These are phyloP conservation scores for Cutaneotrichosporon dermatis DNA, from an alignment of 1,284 basidiomycete species.

Conservation along the genomic window DNA sequence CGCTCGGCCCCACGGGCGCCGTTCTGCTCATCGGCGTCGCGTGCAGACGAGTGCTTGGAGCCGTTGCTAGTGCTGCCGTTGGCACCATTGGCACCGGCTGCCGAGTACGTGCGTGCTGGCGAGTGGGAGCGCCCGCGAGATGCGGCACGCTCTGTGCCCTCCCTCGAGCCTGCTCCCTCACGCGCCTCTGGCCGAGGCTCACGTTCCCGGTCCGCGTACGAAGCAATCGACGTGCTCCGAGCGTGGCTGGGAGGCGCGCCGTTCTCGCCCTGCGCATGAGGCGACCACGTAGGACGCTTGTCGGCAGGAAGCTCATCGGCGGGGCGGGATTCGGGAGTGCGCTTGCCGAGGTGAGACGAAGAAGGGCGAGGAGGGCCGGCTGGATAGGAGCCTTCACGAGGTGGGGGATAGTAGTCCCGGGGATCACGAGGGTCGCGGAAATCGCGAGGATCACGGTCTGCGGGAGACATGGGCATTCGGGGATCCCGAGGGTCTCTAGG, in stretches of 20 bases:
- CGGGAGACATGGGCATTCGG: constrained; percentile 2
- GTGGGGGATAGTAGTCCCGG: constrained; percentile 2
- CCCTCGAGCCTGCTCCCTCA: neutral
- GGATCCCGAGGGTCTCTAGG: constrained; percentile 3
- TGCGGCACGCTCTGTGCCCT: neutral
- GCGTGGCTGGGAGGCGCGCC: constrained; percentile 1
- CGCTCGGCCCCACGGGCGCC: neutral
- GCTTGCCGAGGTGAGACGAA: constrained; percentile 14
- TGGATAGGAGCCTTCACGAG: constrained; percentile 4
- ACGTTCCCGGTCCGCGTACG: constrained; percentile 1
- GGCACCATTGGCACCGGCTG: too few species aligned
- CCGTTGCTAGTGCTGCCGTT: neutral
- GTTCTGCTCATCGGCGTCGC: too few species aligned
- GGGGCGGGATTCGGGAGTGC: constrained; percentile 11
- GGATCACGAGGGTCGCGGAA: constrained; percentile 6
- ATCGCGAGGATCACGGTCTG: constrained; percentile 2
- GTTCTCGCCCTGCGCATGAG: neutral
- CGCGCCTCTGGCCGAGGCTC: neutral
- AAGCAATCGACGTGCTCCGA: constrained; percentile 3
- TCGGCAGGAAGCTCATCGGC: neutral
- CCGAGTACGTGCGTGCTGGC: neutral
- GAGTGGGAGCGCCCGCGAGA: constrained; percentile 5
- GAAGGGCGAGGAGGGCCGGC: neutral
- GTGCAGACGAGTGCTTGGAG: too few species aligned
- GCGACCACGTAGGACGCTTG: constrained; percentile 20